Base-by-base conservation (phyloP, 2,329 filamentous ascomycete species). In the Sphaerulina musiva region DNA sequence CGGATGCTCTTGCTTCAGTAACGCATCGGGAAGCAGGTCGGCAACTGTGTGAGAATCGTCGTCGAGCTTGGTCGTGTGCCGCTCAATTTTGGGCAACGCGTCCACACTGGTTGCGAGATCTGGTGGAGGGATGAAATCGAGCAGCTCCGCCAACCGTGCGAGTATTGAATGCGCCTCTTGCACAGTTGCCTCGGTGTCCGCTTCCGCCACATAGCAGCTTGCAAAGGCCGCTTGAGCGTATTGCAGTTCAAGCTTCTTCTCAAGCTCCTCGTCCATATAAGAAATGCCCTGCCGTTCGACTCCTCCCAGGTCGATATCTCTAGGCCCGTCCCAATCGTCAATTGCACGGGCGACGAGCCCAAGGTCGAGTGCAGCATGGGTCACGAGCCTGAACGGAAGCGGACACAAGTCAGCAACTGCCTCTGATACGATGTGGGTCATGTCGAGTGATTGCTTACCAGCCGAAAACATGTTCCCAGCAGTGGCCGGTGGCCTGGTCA, bases 301-400 rank as follows among this genome's bases (percentile, higher is more conserved):
- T 10, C 79, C 80, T 3, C 83, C 85, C 4, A 89, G 68, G 60
- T 90, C 84, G 45, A 85, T 77, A 64, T 91, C 87, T 6, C 74
- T 74, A 0, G 86, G 85, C 0, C 87, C 87, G 62, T 85, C 81
- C 87, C 87, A 92, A 59, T 86, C 80, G 56, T 83, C 79, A 34
- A 90, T 73, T 6, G 80, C 82, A 46, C 77, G 76, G 32, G 83
- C 75, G n/a, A 81, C 79, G n/a, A 83, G 73, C 26, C 69, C 73
- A 77, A 88, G 86, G 12, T 82, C 79, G 17, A 74, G 74, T 3
- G 75, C 73, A 0, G 86, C 82, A 56, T 82, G 80, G 2, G 72
- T 66, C 11, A 79, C 74, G 39, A 92, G 75, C 86, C 26, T 29
- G 4, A 29, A 29, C 26, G 26, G 26, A 29, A 29, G 26, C 5